A percentile compares a stretch with the other conserved stretches of the same genome.
Conservation (phyloP, 164 flowering plant species). For the Kalanchoe fedtschenkoi region DNA sequence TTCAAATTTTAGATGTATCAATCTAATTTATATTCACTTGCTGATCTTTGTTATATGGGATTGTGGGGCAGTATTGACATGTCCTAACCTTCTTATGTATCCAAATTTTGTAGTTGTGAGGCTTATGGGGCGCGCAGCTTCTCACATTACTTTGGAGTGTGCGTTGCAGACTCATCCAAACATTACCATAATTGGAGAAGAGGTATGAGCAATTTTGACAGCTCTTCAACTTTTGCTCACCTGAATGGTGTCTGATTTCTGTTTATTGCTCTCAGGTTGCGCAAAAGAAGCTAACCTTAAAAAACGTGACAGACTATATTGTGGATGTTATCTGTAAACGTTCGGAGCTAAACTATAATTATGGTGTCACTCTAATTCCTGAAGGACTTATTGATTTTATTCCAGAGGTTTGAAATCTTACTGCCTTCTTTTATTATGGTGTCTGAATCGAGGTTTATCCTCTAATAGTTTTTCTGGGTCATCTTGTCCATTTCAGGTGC, state of each 20-base stretch:
- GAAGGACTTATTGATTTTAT: conserved; percentile 98
- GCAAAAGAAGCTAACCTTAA: conserved; percentile 72
- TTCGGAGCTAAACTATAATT: conserved; percentile 70
- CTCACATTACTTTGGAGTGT: conserved; percentile 97
- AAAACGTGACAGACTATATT: conserved; percentile 81
- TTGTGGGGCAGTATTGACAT: not conserved
- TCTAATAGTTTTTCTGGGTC: conserved; percentile 4
- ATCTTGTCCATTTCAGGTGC: conserved; percentile 46
- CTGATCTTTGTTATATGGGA: not conserved
- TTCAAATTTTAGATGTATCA: not conserved
- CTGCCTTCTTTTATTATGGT: not conserved
- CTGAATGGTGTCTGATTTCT: not conserved
- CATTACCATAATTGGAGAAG: conserved; percentile 86
- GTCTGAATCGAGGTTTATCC: not conserved
- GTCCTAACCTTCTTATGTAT: not conserved
- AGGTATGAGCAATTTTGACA: conserved; percentile 30
- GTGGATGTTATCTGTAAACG: conserved; percentile 79
- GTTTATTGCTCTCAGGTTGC: conserved; percentile 54
- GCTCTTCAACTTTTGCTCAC: not conserved
- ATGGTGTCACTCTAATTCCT: conserved; percentile 92
- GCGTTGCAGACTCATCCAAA: conserved; percentile 99
- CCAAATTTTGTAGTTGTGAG: conserved; percentile 57
- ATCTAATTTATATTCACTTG: not conserved
- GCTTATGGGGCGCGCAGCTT: conserved; percentile 99
- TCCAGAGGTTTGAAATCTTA: conserved; percentile 60